phyloP scores from a whole-genome alignment of 345 rosid species.

The Erucastrum elatum region DNA sequence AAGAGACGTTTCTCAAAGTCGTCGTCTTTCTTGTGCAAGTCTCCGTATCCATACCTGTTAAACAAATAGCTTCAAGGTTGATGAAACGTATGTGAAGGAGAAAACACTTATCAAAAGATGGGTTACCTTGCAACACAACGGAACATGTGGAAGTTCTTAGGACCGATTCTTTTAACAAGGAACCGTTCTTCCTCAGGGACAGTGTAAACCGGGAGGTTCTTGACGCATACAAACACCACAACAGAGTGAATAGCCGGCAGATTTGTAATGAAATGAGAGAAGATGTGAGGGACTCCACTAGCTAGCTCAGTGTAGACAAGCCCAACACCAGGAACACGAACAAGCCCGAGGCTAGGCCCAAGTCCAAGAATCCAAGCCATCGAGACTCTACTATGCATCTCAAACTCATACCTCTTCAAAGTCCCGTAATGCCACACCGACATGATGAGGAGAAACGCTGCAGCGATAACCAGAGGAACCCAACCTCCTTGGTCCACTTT shows the following conservation, averaged over 20 bases:
- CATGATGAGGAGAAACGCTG: slow-evolving; percentile 75
- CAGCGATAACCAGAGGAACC: slow-evolving; percentile 85
- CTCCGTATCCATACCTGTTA: slow-evolving; percentile 72
- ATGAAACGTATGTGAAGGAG: not conserved
- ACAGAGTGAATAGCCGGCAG: slow-evolving; percentile 79
- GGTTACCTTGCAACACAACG: slow-evolving; percentile 62
- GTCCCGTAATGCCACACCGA: slow-evolving; percentile 91
- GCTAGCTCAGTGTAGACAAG: slow-evolving; percentile 86
- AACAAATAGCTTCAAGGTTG: not conserved
- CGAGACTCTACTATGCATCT: slow-evolving; percentile 64
- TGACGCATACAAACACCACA: slow-evolving; percentile 70
- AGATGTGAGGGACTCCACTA: slow-evolving; percentile 75
- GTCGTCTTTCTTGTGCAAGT: slow-evolving; percentile 77
- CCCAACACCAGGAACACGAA: slow-evolving; percentile 76
- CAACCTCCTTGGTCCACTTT: slow-evolving; percentile 85
- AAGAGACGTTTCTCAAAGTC: slow-evolving; percentile 72
- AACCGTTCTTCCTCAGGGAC: slow-evolving; percentile 79
- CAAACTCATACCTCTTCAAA: slow-evolving; percentile 73
- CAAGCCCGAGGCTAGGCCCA: slow-evolving; percentile 63
- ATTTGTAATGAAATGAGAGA: slow-evolving; percentile 75
- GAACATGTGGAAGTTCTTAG: slow-evolving; percentile 76
- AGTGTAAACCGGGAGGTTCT: slow-evolving; percentile 78
- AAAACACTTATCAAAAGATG: not conserved
- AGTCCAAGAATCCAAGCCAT: slow-evolving; percentile 56
- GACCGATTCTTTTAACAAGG: slow-evolving; percentile 77